Percentiles rank a stretch among this genome's conserved stretches.
phyloP scores from a whole-genome alignment of 129 eudicot species.

The Saposhnikovia divaricata region DNA sequence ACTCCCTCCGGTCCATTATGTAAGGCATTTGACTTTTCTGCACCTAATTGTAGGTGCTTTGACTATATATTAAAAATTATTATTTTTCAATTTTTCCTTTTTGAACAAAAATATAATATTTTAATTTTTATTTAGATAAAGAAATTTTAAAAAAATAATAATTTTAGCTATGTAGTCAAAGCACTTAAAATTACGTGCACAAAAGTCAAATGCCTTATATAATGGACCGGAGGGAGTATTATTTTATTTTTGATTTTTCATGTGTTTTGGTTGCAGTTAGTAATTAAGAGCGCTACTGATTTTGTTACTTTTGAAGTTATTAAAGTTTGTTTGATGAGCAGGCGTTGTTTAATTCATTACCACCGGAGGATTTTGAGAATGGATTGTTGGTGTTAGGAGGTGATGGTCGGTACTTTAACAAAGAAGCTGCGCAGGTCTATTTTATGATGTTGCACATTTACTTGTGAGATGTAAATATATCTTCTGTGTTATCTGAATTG shows the following conservation, averaged over 20 bases:
- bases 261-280: neutral
- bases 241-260: neutral
- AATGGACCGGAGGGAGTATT: too few species aligned
- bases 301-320: neutral
- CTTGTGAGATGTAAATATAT: neutral
- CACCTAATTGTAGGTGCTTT: too few species aligned
- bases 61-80: too few species aligned
- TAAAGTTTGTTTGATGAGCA: conserved; percentile 5
- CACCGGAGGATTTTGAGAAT: conserved; percentile 71
- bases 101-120: too few species aligned
- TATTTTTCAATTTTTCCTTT: too few species aligned
- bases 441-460: neutral
- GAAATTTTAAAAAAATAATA: too few species aligned
- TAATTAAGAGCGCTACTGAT: neutral
- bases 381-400: conserved; percentile 92
- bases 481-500: conserved; percentile 8
- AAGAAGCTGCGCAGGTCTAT: conserved; percentile 90
- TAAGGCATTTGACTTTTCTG: too few species aligned
- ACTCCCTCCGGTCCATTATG: too few species aligned
- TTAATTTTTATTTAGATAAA: too few species aligned
- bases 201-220: too few species aligned
- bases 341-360: conserved; percentile 93
- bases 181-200: too few species aligned
- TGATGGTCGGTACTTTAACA: conserved; percentile 90
- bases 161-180: too few species aligned